phyloP scores from a whole-genome alignment of 1,284 basidiomycete genomes.

The Xanthoconium separans region DNA sequence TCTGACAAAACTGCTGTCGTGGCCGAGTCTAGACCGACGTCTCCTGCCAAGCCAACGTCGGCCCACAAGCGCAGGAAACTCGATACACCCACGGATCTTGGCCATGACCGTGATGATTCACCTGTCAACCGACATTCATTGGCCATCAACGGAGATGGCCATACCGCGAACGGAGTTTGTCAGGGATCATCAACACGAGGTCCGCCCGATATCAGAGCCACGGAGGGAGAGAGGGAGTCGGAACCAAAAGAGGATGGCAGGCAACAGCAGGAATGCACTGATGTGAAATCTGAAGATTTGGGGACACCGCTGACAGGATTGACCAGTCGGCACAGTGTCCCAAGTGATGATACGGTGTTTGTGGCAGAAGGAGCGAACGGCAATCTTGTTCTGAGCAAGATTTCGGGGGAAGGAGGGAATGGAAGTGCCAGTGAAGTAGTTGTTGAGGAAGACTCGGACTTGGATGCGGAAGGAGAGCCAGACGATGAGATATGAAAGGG shows the following conservation, averaged over 20 bases:
- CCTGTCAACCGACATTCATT: not conserved
- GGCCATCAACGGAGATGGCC: constrained; percentile 20
- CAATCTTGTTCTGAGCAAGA: constrained; percentile 20
- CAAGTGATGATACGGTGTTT: constrained; percentile 55
- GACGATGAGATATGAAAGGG: constrained; percentile 35
- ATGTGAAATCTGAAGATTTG: constrained; percentile 50
- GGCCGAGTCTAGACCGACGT: constrained; percentile 7
- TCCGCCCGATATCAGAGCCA: not conserved
- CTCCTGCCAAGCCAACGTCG: constrained; percentile 13
- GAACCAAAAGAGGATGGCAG: constrained; percentile 3
- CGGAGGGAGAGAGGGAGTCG: constrained; percentile 1
- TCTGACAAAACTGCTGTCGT: constrained; percentile 4
- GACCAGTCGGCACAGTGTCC: constrained; percentile 52
- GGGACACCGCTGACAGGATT: constrained; percentile 52
- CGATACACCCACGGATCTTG: constrained; percentile 12
- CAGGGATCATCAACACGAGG: constrained; percentile 4
- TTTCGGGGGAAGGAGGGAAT: constrained; percentile 18
- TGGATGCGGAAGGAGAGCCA: constrained; percentile 41
- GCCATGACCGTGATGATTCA: constrained; percentile 2
- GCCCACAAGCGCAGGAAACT: constrained; percentile 32
- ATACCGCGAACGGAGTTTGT: constrained; percentile 18
- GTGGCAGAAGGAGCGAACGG: constrained; percentile 17
- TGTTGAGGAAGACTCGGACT: constrained; percentile 32
- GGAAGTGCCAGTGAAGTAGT: constrained; percentile 6
- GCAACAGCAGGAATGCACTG: constrained; percentile 21